Evolutionary conservation across 139 green algal species (phyloP).

Genomic region (Chlamydomonas eustigma): DNA sequence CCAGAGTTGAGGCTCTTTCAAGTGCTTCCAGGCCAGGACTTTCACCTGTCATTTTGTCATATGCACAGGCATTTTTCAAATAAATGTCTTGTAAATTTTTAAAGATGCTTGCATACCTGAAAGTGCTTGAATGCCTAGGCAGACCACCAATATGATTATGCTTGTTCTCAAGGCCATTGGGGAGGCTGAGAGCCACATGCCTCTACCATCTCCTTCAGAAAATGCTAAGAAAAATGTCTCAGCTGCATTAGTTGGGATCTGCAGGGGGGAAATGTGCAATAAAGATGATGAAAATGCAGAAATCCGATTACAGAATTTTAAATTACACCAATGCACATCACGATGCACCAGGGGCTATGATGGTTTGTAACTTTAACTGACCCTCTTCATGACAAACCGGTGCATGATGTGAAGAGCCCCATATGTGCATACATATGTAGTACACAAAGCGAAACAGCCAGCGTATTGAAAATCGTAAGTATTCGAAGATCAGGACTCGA

Average conservation of each 20-base stretch:
- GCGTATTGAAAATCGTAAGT: neutral
- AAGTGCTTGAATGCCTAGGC: neutral
- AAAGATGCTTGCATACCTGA: neutral
- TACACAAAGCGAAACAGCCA: neutral
- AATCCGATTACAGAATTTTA: neutral
- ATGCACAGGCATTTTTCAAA: neutral
- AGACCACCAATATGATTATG: conserved; percentile 15
- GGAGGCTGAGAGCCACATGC: conserved; percentile 36
- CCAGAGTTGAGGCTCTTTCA: neutral
- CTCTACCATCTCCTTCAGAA: conserved; percentile 43
- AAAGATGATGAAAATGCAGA: neutral
- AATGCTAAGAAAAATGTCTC: conserved; percentile 50
- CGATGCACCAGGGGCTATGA: neutral
- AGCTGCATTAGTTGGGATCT: conserved; percentile 42
- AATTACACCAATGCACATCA: neutral
- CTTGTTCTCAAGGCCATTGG: conserved; percentile 18
- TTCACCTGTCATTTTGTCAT: neutral
- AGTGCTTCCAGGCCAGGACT: neutral
- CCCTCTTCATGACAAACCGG: too few relatives aligned
- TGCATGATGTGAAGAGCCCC: neutral
- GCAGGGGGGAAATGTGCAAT: conserved; percentile 13
- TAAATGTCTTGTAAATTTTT: neutral
- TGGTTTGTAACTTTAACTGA: neutral
- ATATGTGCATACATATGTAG: neutral
- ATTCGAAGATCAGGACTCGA: neutral